phyloP scores from a whole-genome alignment of 2,329 filamentous ascomycete genomes.

The Trichoderma pleuroti region DNA sequence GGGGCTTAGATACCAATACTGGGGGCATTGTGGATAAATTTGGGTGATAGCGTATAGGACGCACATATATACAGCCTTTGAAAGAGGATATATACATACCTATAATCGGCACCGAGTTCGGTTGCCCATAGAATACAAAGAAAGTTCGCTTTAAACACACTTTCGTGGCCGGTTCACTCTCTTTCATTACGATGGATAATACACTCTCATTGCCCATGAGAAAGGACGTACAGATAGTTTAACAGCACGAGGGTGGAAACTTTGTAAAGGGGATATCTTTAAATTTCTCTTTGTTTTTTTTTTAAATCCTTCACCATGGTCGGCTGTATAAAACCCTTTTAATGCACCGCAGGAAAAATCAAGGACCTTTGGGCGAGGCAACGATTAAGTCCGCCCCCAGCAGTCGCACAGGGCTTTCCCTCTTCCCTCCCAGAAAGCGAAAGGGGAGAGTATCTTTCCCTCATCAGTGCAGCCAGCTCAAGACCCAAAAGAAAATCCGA shows the following conservation, averaged over 20 bases:
- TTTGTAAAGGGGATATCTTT: conserved; percentile 12
- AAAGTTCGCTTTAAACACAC: background rate
- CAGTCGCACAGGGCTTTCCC: conserved; percentile 98
- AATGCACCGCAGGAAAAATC: conserved; percentile 23
- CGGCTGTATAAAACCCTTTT: conserved; percentile 27
- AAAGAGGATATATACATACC: background rate
- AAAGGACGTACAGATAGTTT: background rate
- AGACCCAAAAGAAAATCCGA: conserved; percentile 34
- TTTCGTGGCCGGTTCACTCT: background rate
- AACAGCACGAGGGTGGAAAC: background rate
- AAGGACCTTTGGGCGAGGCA: conserved; percentile 55
- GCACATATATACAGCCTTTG: conserved; percentile 6
- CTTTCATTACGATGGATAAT: background rate
- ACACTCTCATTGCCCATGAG: background rate
- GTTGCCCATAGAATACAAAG: conserved; percentile 11
- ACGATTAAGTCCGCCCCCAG: conserved; percentile 84
- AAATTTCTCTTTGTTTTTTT: conserved; percentile 22
- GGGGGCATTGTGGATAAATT: conserved; percentile 12
- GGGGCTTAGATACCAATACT: conserved; percentile 14
- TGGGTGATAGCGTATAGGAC: conserved; percentile 12
- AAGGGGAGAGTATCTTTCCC: conserved; percentile 89
- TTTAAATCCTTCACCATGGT: conserved; percentile 23
- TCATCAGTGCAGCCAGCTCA: conserved; percentile 82
- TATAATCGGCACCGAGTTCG: background rate
- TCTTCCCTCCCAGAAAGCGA: conserved; percentile 43